These are phyloP conservation scores for Calonectria crousiana DNA, from an alignment of 2,329 filamentous ascomycete species.

Conservation along the genomic window DNA sequence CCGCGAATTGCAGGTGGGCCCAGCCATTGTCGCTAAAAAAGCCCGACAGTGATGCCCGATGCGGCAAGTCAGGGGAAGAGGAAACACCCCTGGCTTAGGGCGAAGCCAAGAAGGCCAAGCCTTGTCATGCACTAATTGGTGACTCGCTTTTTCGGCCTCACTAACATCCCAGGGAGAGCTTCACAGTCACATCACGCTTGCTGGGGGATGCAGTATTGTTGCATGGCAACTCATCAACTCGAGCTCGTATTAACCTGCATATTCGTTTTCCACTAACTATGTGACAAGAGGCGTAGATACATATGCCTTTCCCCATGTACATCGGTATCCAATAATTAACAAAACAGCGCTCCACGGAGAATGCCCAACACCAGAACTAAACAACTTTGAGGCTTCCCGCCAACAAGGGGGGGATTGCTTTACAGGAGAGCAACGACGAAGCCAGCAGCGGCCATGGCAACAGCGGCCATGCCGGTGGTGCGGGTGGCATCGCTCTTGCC, in stretches of 20 bases:
- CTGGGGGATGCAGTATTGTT: not conserved
- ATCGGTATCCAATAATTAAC: not conserved
- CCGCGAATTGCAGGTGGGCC: not conserved
- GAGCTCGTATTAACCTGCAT: conserved; percentile 5
- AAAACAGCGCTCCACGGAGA: not conserved
- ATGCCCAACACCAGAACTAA: conserved; percentile 1
- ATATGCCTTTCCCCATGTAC: not conserved
- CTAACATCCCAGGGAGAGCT: not conserved
- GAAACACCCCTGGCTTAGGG: not conserved
- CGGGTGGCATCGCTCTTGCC: conserved; percentile 39
- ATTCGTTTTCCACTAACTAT: not conserved
- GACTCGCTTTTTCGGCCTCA: not conserved
- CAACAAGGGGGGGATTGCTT: not conserved
- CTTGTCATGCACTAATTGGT: not conserved
- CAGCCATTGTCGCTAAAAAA: not conserved
- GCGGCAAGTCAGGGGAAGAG: not conserved
- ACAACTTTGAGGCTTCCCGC: not conserved
- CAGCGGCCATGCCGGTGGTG: conserved; percentile 45
- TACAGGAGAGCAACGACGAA: conserved; percentile 47
- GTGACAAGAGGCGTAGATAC: not conserved
- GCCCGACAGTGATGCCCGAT: not conserved
- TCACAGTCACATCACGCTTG: not conserved
- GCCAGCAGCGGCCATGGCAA: conserved; percentile 47
- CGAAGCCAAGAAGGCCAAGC: not conserved
- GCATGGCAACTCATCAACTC: not conserved